These are phyloP conservation scores for Trypanosoma platydactyli DNA, from an alignment of 208 protist genomes.

Conservation along the genomic window DNA sequence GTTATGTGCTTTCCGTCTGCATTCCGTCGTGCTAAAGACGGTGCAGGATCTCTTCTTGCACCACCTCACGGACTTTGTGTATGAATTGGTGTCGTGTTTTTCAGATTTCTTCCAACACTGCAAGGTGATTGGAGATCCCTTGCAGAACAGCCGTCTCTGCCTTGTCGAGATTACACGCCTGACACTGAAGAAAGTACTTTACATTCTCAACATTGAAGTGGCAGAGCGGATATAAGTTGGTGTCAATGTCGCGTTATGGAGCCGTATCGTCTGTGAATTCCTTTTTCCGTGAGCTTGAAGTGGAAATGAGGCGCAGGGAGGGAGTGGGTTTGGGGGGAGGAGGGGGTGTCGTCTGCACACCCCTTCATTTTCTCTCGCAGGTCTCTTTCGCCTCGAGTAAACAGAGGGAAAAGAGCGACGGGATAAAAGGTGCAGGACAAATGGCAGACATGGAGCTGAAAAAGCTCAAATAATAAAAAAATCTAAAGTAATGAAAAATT, in stretches of 20 bases:
- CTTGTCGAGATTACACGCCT: conserved; percentile 90
- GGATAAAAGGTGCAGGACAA: too few species aligned
- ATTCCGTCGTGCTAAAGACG: conserved; percentile 86
- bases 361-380: background rate
- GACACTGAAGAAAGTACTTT: conserved; percentile 88
- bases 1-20: conserved; percentile 84
- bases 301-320: too few species aligned
- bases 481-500: too few species aligned
- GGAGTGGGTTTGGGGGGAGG: background rate
- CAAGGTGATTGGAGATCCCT: conserved; percentile 76
- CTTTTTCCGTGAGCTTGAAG: too few species aligned
- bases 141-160: conserved; percentile 87
- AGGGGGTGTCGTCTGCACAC: background rate
- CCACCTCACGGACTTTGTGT: conserved; percentile 96
- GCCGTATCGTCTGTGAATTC: background rate
- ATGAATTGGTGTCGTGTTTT: conserved; percentile 92
- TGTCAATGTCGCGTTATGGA: background rate
- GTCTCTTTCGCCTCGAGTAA: too few species aligned
- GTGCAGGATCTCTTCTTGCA: conserved; percentile 92
- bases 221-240: conserved; percentile 72
- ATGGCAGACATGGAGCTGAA: too few species aligned
- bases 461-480: too few species aligned
- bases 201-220: conserved; percentile 94
- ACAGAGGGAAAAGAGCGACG: too few species aligned
- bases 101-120: conserved; percentile 96